phyloP scores from a whole-genome alignment of 106 monocot species.

The Vanilla planifolia region DNA sequence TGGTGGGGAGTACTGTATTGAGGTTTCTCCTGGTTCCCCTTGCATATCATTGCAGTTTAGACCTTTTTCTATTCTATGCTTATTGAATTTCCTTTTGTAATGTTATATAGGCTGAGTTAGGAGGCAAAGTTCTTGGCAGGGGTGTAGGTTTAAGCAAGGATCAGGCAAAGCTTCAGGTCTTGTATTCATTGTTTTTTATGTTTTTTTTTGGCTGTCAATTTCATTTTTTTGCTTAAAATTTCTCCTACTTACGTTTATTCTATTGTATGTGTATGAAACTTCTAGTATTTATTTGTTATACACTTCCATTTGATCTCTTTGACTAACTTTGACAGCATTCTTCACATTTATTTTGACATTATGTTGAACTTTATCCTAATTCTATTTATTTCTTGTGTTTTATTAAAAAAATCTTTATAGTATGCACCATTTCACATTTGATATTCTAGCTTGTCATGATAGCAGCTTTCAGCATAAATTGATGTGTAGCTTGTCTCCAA shows the following conservation, averaged over 20 bases:
- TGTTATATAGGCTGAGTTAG: conserved; percentile 6
- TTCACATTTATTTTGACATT: no score
- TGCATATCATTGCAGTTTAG: not conserved
- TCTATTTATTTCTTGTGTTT: no score
- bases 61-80: not conserved
- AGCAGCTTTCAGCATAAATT: no score
- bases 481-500: no score
- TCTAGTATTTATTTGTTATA: not conserved
- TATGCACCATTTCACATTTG: no score
- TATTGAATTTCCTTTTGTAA: not conserved
- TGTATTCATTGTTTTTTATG: not conserved
- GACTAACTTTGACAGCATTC: not conserved
- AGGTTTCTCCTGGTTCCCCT: not conserved
- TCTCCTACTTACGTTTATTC: not conserved
- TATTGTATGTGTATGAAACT: not conserved
- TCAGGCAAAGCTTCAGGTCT: conserved; percentile 3
- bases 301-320: not conserved
- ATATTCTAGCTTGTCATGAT: no score
- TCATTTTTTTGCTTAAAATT: not conserved
- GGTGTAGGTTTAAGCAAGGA: conserved; percentile 8
- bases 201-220: not conserved
- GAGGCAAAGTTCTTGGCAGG: conserved; percentile 6
- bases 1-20: not conserved
- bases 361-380: no score
- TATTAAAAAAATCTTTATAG: no score